Conservation (phyloP, 768 basidiomycete species). For the Pleurotus giganteus region DNA sequence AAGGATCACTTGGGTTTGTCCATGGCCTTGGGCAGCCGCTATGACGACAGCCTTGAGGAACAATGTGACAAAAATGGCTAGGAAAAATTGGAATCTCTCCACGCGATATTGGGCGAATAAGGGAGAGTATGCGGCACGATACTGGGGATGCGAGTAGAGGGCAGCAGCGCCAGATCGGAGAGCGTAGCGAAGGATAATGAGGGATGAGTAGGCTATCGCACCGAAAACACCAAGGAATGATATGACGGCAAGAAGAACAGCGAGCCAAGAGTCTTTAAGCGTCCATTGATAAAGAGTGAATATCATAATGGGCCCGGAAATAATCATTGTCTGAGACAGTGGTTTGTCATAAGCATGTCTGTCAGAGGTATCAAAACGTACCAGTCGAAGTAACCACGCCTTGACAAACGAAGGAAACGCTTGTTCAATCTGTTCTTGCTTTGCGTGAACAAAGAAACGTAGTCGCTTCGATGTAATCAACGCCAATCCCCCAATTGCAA, state of each 20-base stretch:
- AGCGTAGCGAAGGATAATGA: constrained; percentile 48
- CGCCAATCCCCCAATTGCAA: constrained; percentile 52
- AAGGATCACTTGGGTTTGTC: constrained; percentile 66
- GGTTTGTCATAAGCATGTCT: background rate
- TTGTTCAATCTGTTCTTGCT: constrained; percentile 15
- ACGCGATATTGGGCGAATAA: constrained; percentile 67
- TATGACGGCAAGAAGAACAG: constrained; percentile 76
- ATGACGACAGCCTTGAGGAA: constrained; percentile 74
- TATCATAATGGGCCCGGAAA: constrained; percentile 66
- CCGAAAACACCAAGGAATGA: constrained; percentile 51
- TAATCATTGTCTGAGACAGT: constrained; percentile 52
- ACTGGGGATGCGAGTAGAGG: constrained; percentile 31
- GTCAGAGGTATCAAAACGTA: constrained; percentile 32
- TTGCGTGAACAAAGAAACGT: background rate
- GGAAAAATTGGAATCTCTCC: constrained; percentile 67
- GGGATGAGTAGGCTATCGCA: constrained; percentile 46
- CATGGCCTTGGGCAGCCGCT: constrained; percentile 58
- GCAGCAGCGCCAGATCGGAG: constrained; percentile 35
- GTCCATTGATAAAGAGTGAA: constrained; percentile 93
- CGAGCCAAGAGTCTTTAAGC: constrained; percentile 83
- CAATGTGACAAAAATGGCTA: constrained; percentile 51
- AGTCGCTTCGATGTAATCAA: constrained; percentile 28
- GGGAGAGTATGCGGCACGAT: constrained; percentile 48
- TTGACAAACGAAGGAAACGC: constrained; percentile 46
- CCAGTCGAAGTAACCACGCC: constrained; percentile 67